Conservation (phyloP, 306 rosid genomes). For the Macrotyloma uniflorum region DNA sequence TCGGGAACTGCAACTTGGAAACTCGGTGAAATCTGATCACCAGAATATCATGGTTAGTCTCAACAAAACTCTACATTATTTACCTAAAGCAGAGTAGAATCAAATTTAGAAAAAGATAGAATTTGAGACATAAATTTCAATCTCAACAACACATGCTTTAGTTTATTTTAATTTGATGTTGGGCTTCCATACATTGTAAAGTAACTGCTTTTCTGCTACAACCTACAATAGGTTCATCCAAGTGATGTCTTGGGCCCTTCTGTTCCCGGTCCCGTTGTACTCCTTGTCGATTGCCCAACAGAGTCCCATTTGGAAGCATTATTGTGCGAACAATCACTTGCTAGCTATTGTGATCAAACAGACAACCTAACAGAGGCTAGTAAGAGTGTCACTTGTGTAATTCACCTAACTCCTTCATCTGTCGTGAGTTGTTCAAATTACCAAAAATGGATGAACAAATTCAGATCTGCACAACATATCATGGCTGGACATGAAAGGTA, state of each 20-base stretch:
- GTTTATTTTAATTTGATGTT: slow-evolving; percentile 28
- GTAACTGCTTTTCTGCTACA: slow-evolving; percentile 23
- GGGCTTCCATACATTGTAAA: slow-evolving; percentile 33
- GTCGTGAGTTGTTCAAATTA: slow-evolving; percentile 58
- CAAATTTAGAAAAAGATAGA: not conserved
- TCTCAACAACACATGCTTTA: slow-evolving; percentile 25
- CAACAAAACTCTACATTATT: slow-evolving; percentile 20
- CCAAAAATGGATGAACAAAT: slow-evolving; percentile 86
- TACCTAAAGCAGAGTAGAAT: slow-evolving; percentile 26
- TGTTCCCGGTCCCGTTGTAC: slow-evolving; percentile 88
- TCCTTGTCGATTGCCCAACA: slow-evolving; percentile 93
- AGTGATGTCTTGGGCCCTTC: slow-evolving; percentile 93
- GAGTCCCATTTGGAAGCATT: slow-evolving; percentile 76
- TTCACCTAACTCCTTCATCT: slow-evolving; percentile 87
- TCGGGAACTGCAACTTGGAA: slow-evolving; percentile 79
- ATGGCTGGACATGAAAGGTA: slow-evolving; percentile 94
- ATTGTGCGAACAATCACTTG: slow-evolving; percentile 59
- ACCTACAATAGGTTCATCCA: slow-evolving; percentile 77
- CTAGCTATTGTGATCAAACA: slow-evolving; percentile 56
- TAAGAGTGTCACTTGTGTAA: slow-evolving; percentile 66
- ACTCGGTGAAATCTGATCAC: slow-evolving; percentile 80
- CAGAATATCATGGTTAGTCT: slow-evolving; percentile 69
- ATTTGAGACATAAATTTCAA: slow-evolving; percentile 4
- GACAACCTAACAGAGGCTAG: slow-evolving; percentile 49
- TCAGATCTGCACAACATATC: slow-evolving; percentile 80